Evolutionary conservation across 768 basidiomycete genomes (phyloP), one percentile per base, ranked within the genome.

Genomic region (Hygrophoropsis aurantiaca): DNA sequence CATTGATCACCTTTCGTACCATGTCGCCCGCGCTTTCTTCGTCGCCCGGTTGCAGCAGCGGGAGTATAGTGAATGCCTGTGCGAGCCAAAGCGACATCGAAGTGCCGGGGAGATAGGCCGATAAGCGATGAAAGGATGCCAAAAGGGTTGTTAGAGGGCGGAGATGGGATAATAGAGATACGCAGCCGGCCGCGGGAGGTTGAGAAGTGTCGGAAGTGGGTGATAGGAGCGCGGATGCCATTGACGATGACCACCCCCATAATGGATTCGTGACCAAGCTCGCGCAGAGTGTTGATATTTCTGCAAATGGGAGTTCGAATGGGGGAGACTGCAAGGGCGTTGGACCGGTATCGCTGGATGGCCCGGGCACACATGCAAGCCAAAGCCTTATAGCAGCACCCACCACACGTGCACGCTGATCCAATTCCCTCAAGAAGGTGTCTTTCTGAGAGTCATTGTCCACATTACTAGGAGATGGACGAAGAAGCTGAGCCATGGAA

Each of bases 41-140:
- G 52, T 94, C 87, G 11, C 92, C 91, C 0, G 86, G 87, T 11
- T 82, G 68, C 19, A 85, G 69, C 26, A 75, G 67, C 11, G 66
- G 54, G 1, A 88, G 54, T 38, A 87, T 74, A 0, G 78, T 67
- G 26, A 85, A 74, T 2, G 81, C 79, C 52, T 87, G 85, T 0
- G 81, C 80, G 32, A 85, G 67, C 87, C 87, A 89, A 16, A 83
- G 58, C 44, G 81, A 74, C 23, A 74, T 67, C 4, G 77, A 66
- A n/a, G 75, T 75, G 18, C 66, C 75, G 5, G 87, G 84, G 11
- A 82, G 70, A 11, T 71, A 62, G 21, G 74, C 71, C 2, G 82
- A 87, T n/a, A 89, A 65, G 3, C 67, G 68, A 38, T 90, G 76
- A 48, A 84, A 85, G 15, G 58, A 60, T 1, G 62, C 57, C 5